phyloP scores from a whole-genome alignment of 2,329 filamentous ascomycete species.

The Cucurbitaria berberidis region DNA sequence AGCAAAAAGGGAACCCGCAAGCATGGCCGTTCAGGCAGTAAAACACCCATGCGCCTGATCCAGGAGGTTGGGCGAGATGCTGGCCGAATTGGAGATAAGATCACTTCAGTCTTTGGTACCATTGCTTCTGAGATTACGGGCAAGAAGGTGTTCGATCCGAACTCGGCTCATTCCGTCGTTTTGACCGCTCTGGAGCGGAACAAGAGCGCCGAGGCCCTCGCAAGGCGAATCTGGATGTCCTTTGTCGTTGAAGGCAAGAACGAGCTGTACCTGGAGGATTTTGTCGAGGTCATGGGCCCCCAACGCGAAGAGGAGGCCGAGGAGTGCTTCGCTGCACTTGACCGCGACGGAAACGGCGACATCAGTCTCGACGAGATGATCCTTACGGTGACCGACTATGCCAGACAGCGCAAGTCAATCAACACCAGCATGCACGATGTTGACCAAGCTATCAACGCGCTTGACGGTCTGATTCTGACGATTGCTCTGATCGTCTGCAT shows the following conservation, averaged over 20 bases:
- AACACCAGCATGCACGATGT: constrained; percentile 96
- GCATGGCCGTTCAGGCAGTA: constrained; percentile 64
- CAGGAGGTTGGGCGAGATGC: constrained; percentile 68
- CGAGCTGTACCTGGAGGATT: constrained; percentile 77
- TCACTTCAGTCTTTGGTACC: constrained; percentile 91
- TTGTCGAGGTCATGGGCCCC: constrained; percentile 83
- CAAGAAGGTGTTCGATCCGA: constrained; percentile 92
- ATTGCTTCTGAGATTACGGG: constrained; percentile 94
- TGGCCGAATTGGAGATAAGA: constrained; percentile 86
- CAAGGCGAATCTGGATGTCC: constrained; percentile 96
- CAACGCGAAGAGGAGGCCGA: constrained; percentile 78
- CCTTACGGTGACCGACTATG: constrained; percentile 81
- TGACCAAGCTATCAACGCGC: constrained; percentile 87
- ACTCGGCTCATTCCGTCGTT: constrained; percentile 87
- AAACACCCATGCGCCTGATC: constrained; percentile 80
- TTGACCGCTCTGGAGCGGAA: constrained; percentile 86
- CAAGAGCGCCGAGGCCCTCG: constrained; percentile 85
- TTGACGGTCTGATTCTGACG: constrained; percentile 83
- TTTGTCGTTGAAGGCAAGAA: constrained; percentile 92
- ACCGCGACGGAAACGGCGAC: constrained; percentile 89
- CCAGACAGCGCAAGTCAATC: constrained; percentile 86
- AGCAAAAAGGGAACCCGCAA: constrained; percentile 58
- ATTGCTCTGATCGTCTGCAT: constrained; percentile 81
- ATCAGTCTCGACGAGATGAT: constrained; percentile 96
- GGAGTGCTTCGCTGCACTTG: constrained; percentile 80